Evolutionary conservation across 129 eudicot genomes (phyloP), one percentile per base, ranked within the genome.

Genomic region (Solidago caesia): DNA sequence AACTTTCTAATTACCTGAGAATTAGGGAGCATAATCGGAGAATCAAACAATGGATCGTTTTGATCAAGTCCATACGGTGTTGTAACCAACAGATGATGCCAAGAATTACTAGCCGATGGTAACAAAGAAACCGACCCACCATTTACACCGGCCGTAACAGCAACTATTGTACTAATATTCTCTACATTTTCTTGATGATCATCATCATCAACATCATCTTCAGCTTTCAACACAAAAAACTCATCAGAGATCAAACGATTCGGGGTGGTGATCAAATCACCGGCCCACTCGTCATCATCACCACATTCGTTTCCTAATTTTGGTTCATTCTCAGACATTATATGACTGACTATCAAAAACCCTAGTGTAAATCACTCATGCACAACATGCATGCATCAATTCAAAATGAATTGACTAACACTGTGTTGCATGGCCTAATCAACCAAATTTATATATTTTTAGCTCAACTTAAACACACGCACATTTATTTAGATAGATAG

Each of bases 11-110:
- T 33, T 73, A 89, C 96, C 91, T 81, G 91, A 67, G 82, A 63
- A 86, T 86, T 86, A 11, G 86, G 85, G 46, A 87, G 82, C 89
- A 90, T 76, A 62, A 88, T 21, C 15, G 89, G 89, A 45, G 89
- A 86, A 61, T 87, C 91, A 16, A 86, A 85, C 85, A 85, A 79
- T 7, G 84, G 80, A 0, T 87, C 82, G 0, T 88, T 87, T 49
- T 21, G 21, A 21, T 86, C 84, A 42, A 87, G 75, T 4, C 91
- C 96, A 15, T 85, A 42, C 7, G 94, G 89, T 48, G 84, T 77
- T 1, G 89, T 82, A 71, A 82, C 78, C 12, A 58, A 82, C 45
- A 80, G 83, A n/a, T 5, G 68, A 77, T 4, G 84, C 83, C 6
- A 82, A 68, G 4, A 75, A 39, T 33, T 75, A 33, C 39, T 33